Evolutionary conservation across 306 rosid species (phyloP), one percentile per base, ranked within the genome.

Genomic region (Mimosa pudica): DNA sequence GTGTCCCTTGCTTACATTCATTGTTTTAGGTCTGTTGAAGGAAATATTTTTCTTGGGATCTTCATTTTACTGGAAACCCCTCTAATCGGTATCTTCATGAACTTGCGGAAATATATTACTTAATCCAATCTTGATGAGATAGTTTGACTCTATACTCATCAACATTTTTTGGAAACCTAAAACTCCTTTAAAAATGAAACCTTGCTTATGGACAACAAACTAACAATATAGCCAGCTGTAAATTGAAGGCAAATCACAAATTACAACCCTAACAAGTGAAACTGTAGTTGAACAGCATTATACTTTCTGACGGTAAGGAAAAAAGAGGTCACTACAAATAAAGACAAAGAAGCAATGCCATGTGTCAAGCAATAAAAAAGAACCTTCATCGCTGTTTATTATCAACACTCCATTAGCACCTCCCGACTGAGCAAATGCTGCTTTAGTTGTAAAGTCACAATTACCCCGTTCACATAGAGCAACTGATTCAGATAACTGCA

Each of bases 381-480:
- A 84, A 93, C 99, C 99, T 82, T 90, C 89, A 30, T 82, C 60
- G 5, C 88, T 90, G 81, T 89, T 90, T 74, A 96, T 83, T 74
- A 96, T 86, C 88, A 96, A 60, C 54, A 90, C 51, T 44, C 82
- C 93, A 38, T 74, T 76, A 78, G 98, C 99, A 74, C 98, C 97
- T 75, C 78, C 91, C 2, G 89, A 83, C 79, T 91, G 88, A 62
- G 93, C 97, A 41, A 82, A 44, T 70, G 72, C 66, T 36, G 97
- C 99, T 86, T 96, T 96, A 42, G 49, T 54, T 10, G 92, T 71
- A 87, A 89, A 96, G 87, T 96, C 99, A 78, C 99, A 96, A 36
- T 36, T 88, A 75, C 99, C 99, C 30, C 99, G 98, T 12, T 8
- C 54, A 13, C 93, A 81, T 81, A 96, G 57, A 86, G 87, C 91